phyloP scores from a whole-genome alignment of 352 stramenopile species.

The Sclerospora graminicola region DNA sequence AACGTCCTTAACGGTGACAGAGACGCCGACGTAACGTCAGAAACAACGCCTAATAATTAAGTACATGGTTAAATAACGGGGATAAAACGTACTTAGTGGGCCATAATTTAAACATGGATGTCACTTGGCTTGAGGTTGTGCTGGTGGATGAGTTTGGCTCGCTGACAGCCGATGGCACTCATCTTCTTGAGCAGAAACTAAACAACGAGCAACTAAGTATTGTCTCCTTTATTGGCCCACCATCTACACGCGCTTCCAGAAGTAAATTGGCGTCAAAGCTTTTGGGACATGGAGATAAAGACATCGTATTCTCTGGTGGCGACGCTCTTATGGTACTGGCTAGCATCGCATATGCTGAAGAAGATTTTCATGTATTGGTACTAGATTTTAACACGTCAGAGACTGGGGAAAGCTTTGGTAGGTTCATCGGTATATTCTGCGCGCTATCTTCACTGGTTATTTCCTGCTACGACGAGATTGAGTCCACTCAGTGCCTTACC shows the following conservation, averaged over 20 bases:
- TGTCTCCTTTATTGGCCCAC: slow-evolving; percentile 31
- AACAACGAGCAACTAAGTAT: slow-evolving; percentile 42
- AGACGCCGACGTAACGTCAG: neutral
- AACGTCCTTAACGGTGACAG: neutral
- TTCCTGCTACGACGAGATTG: slow-evolving; percentile 25
- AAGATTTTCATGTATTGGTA: slow-evolving; percentile 46
- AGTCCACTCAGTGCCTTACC: slow-evolving; percentile 9
- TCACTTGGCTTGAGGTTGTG: slow-evolving; percentile 30
- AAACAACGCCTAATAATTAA: too few species aligned
- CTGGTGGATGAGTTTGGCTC: slow-evolving; percentile 29
- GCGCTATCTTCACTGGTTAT: slow-evolving; percentile 60
- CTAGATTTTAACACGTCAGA: slow-evolving; percentile 22
- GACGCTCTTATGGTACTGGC: slow-evolving; percentile 29
- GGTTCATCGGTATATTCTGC: slow-evolving; percentile 35
- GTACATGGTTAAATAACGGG: too few species aligned
- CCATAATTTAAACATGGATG: slow-evolving; percentile 28
- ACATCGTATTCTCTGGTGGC: slow-evolving; percentile 1
- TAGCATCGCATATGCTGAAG: slow-evolving; percentile 28
- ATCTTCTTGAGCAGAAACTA: slow-evolving; percentile 33
- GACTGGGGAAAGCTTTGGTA: slow-evolving; percentile 1
- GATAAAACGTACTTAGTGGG: neutral
- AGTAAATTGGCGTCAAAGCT: slow-evolving; percentile 25
- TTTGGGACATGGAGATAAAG: slow-evolving; percentile 4
- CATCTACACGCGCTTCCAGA: slow-evolving; percentile 15
- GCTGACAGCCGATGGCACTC: slow-evolving; percentile 21